Evolutionary conservation across 2,329 filamentous ascomycete genomes (phyloP), one percentile per base, ranked within the genome.

Genomic region (Botrytis byssoidea): DNA sequence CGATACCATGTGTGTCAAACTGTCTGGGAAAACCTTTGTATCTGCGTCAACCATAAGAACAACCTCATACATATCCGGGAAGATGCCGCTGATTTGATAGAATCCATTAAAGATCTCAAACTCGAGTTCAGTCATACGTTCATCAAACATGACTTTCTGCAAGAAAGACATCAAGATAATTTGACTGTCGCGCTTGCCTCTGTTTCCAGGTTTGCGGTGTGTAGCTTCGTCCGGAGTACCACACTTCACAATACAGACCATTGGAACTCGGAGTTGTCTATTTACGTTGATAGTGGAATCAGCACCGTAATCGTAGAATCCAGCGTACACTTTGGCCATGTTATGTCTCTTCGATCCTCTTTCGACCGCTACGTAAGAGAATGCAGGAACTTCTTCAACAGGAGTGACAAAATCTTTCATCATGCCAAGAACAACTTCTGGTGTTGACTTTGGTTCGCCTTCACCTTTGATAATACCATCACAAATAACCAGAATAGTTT

Each of bases 61-160:
- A 37, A 95, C 92, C 83, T 99, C 96, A 83, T 98, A 99, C 83
- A 95, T 99, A 83, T 99, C 96, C 22, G 96, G 96, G 6, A 95
- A 97, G 76, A 99, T 98, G 78, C 97, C 97, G 29, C 96, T 99
- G 63, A 99, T 93, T 83, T 97, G 97, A 95, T 95, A 99, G 76
- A 99, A 88, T 71, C 96, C 96, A 82, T 98, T 99, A 86, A 99
- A 99, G 93, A 99, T 98, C 82, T 99, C 96, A 81, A 94, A 99
- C 83, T 99, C 96, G 70, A 99, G 91, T 83, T 99, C 95, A 29
- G 97, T 99, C 96, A 99, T 99, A 75, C 96, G 93, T 84, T 99
- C 97, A 82, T 99, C 96, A 80, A 99, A 99, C 96, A 99, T 99
- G 81, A 99, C 96, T 85, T 99, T 99, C 82, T 99, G 96, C 78